Base-by-base conservation (phyloP, 331 rosid species). In the Spiraea crenata region DNA sequence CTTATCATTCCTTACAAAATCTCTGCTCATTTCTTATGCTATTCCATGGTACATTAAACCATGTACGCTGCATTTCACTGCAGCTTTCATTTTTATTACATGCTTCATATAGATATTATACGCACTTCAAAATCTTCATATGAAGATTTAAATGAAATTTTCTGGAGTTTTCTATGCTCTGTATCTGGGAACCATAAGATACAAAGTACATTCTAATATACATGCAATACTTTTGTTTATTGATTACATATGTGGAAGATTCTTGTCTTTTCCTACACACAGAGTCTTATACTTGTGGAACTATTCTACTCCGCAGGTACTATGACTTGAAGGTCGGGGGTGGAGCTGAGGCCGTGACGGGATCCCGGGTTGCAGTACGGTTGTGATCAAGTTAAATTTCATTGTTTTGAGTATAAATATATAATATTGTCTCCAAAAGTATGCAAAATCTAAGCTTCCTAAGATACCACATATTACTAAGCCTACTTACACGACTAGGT, bases 361-460 rank as follows among this genome's bases (percentile, higher is more conserved):
- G 98, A 82, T 90, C 98, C 40, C 97, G 97, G 72, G 98, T 93
- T 67, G 98, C 98, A 81, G 98, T 93, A 88, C 74, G 97, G 87
- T 88, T 88, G 96, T 88, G 78, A 81, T 69, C 79, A 80, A 80
- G 83, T 88, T 83, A 73, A 80, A 71, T 85, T 79, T 77, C 59
- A 79, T 42, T 81, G 74, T 77, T 78, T 85, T 71, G 60, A 69
- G 74, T 67, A 44, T 57, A 25, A 10, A 67, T 11, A 14, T 35
- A 40, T 48, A 39, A 35, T 47, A 17, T 38, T 66, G 8, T 35
- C 40, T 48, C 52, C 34, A 9, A 25, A 20, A 69, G 20, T 39
- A 19, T 52, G 34, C 10, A 25, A 65, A 69, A 54, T 54, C 31
- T 8, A 41, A 55, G 52, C 47, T n/a, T 35, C 45, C 14, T 20